phyloP scores from a whole-genome alignment of 345 rosid species.

The Brassica cretica region DNA sequence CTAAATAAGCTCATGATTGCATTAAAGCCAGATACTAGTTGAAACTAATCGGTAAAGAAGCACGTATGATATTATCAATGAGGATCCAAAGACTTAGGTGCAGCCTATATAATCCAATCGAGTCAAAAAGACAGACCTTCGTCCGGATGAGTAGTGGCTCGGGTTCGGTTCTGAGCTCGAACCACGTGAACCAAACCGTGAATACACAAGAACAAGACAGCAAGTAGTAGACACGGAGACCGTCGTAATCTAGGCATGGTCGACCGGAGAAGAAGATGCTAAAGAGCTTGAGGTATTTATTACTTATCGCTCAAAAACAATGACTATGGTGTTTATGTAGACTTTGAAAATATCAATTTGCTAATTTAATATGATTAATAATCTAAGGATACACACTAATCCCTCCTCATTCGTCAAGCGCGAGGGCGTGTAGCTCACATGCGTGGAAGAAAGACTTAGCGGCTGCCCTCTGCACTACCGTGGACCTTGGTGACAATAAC shows the following conservation, averaged over 20 bases:
- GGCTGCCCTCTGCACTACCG: not conserved
- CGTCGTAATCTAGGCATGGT: constrained; percentile 16
- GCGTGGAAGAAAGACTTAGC: not conserved
- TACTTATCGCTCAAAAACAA: not conserved
- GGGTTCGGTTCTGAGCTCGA: constrained; percentile 32
- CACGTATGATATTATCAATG: not conserved
- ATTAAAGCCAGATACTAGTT: not conserved
- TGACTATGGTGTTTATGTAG: not conserved
- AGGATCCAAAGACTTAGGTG: not conserved
- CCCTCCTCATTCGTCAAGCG: not conserved
- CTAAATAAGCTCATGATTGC: not conserved
- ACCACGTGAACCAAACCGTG: constrained; percentile 10
- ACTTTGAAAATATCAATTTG: constrained; percentile 13
- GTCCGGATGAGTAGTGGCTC: constrained; percentile 33
- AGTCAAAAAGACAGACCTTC: constrained; percentile 27
- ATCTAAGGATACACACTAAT: not conserved
- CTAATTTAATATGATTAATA: not conserved
- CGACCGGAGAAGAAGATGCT: not conserved
- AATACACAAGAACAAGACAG: constrained; percentile 18
- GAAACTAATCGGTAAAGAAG: not conserved
- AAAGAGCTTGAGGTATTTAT: not conserved
- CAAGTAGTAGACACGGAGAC: constrained; percentile 9
- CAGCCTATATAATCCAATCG: not conserved
- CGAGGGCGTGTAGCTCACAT: constrained; percentile 4
- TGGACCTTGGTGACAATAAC: constrained; percentile 14